These are phyloP conservation scores for Echeveria elegans DNA, from an alignment of 164 flowering plant genomes.

Conservation along the genomic window DNA sequence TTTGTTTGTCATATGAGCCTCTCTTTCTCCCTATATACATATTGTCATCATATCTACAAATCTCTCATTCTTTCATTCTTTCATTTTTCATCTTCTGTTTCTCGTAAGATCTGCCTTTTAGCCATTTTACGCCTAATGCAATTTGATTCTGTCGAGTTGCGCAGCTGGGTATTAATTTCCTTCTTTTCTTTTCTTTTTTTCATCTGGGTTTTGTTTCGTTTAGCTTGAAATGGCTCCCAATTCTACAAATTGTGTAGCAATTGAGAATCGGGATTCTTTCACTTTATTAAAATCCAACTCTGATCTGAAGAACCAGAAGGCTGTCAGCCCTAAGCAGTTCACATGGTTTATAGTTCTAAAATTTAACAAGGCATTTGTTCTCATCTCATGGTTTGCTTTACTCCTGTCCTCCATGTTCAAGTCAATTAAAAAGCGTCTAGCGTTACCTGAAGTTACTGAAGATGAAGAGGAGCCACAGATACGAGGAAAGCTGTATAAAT, in stretches of 20 bases:
- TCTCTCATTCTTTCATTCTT: neutral
- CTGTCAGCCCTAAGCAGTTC: slow-evolving; percentile 44
- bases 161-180: slow-evolving; percentile 10
- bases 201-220: neutral
- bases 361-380: slow-evolving; percentile 32
- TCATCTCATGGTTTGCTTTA: slow-evolving; percentile 30
- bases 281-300: slow-evolving; percentile 28
- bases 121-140: neutral
- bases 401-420: slow-evolving; percentile 15
- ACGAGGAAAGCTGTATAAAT: slow-evolving; percentile 42
- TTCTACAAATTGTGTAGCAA: slow-evolving; percentile 32
- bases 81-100: neutral
- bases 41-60: neutral
- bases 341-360: slow-evolving; percentile 54
- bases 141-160: neutral
- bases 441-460: slow-evolving; percentile 28
- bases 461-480: slow-evolving; percentile 31
- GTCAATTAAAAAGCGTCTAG: slow-evolving; percentile 35
- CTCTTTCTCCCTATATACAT: neutral
- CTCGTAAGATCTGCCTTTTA: neutral
- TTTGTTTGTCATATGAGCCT: neutral
- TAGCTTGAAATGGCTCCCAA: slow-evolving; percentile 36
- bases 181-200: neutral
- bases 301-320: slow-evolving; percentile 39
- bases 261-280: slow-evolving; percentile 37